Evolutionary conservation across 345 rosid genomes (phyloP), one percentile per base, ranked within the genome.

Genomic region (Salix arbutifolia): DNA sequence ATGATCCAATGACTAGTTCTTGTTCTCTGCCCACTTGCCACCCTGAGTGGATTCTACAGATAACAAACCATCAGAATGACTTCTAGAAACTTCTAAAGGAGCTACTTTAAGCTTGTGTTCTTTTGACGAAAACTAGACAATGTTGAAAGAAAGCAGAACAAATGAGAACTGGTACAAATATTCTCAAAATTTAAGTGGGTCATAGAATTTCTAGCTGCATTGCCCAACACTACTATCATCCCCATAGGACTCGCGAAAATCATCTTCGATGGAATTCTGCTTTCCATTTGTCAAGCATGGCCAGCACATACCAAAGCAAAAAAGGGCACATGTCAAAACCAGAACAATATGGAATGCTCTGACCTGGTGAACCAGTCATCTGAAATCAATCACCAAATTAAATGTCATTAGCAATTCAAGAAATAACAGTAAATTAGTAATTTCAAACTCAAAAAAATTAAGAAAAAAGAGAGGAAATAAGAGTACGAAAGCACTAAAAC

Each of bases 111-210:
- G 71, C 33, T 68, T 69, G 50, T 61, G 74, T 72, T 73, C 87
- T 58, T 72, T 66, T 46, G 79, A 77, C 19, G 74, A 74, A 80
- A 78, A 64, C 84, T 89, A 65, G 81, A 77, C 72, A 89, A 80
- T 21, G 92, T 89, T 38, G 98, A 91, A 76, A 89, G 96, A 82
- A 90, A 88, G 85, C 91, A 88, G 78, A 90, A 85, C 9, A 81
- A 83, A 67, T 86, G 88, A 69, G 91, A 85, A 81, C 67, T 74
- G 9, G 82, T 71, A 79, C 92, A 88, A 44, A 88, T 83, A 80
- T 65, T 81, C 79, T 80, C 83, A 35, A 71, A 70, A 67, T 69
- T 76, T 53, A 44, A 50, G 16, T 21, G 80, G 30, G 79, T 60
- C 67, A 61, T 23, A 16, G 86, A 71, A 85, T 75, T 79, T 67